Base-by-base conservation (phyloP, 2,329 filamentous ascomycete species). In the Fusarium nanum region DNA sequence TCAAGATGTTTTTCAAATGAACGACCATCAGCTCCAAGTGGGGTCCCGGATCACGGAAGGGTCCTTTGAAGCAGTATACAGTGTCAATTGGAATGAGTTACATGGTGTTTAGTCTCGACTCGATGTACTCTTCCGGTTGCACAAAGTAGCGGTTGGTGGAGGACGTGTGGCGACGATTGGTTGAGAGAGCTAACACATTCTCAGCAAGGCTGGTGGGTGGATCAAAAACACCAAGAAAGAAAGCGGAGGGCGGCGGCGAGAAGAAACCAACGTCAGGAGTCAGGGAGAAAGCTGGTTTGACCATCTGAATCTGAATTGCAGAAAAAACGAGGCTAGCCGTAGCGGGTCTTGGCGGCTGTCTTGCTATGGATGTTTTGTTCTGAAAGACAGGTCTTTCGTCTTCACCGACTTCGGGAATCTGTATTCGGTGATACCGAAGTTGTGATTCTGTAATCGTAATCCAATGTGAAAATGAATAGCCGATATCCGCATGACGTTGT, bases 121-220 rank as follows among this genome's bases (percentile, higher is more conserved):
- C 5, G 20, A 70, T 40, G 67, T 70, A 67, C 49, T 52, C 8
- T 50, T 67, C 47, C 23, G 22, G 64, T 49, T 40, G 10, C 18
- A 45, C 30, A 20, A 70, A 54, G 67, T 70, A 70, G 41, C 40
- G 20, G 34, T 13, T 63, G 7, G 28, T 37, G 14, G 12, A 12
- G 14, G 18, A 45, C 6, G 7, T 22, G 5, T 10, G 14, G 11
- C 18, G 25, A n/a, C 64, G 25, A 70, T 70, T 70, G 67, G 67
- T n/a, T 52, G 25, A 25, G 32, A 14, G 11, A 18, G 16, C 25
- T 41, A 41, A 34, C 53, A 45, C 57, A 20, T 22, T 28, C 27
- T 27, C 9, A 68, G 32, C 62, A 70, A 70, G 63, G 63, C 67
- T 71, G 67, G 63, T 63, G 67, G 54, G 67, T 71, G 67, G 67